Percentiles rank a stretch among this genome's conserved stretches.
phyloP scores from a whole-genome alignment of 148 eudicot genomes.

The Rhododendron kiyosumense region DNA sequence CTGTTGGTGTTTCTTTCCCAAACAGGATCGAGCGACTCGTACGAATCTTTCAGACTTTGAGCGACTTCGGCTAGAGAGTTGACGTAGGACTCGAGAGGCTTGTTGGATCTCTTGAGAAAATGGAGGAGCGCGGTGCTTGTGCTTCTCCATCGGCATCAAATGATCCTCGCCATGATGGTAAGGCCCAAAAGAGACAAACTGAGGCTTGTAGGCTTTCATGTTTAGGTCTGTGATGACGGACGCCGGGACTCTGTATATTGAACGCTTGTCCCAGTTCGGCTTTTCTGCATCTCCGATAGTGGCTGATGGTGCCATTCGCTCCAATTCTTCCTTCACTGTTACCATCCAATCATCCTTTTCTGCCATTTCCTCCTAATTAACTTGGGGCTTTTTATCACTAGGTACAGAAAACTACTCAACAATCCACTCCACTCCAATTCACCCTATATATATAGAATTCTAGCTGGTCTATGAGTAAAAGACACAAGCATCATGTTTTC shows the following conservation, averaged over 20 bases:
- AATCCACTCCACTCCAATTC: not conserved
- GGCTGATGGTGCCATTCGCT: not conserved
- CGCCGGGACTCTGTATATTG: slow-evolving; percentile 31
- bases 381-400: too few relatives aligned
- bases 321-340: not conserved
- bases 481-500: not conserved
- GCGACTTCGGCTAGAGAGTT: slow-evolving; percentile 12
- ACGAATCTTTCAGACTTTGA: slow-evolving; percentile 24
- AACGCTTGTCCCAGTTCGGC: slow-evolving; percentile 24
- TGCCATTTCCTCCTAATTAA: too few relatives aligned
- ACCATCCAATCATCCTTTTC: slow-evolving; percentile 3
- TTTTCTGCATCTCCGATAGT: not conserved
- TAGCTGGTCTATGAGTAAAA: not conserved
- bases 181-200: slow-evolving; percentile 38
- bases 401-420: not conserved
- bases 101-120: slow-evolving; percentile 34
- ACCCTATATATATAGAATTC: not conserved
- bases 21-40: slow-evolving; percentile 16
- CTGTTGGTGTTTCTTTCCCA: slow-evolving; percentile 15
- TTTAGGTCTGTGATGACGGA: slow-evolving; percentile 22
- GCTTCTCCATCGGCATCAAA: slow-evolving; percentile 29
- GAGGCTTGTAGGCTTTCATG: slow-evolving; percentile 35
- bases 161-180: slow-evolving; percentile 27
- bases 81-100: slow-evolving; percentile 5
- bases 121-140: slow-evolving; percentile 36